These are phyloP conservation scores for Penicillium frequentans DNA, from an alignment of 2,329 filamentous ascomycete genomes.

Conservation along the genomic window DNA sequence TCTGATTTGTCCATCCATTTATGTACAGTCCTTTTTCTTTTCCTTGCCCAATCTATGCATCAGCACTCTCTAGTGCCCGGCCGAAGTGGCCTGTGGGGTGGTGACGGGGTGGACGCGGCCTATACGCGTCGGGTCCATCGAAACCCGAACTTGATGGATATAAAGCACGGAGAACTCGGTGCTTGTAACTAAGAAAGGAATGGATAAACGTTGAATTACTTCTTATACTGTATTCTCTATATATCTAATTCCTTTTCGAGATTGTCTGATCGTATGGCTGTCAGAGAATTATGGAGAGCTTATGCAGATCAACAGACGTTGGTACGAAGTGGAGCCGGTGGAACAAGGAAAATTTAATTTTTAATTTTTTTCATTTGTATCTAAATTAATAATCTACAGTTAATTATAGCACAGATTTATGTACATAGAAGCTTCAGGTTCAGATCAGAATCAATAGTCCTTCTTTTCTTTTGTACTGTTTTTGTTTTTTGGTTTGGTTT, in stretches of 20 bases:
- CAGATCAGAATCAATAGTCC: neutral
- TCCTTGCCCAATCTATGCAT: neutral
- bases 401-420: slow-evolving; percentile 9
- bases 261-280: neutral
- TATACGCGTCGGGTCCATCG: slow-evolving; percentile 6
- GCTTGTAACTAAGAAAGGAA: neutral
- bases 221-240: no score
- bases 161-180: neutral
- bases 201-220: neutral
- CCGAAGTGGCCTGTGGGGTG: neutral
- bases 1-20: neutral
- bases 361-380: neutral
- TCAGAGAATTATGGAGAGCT: neutral
- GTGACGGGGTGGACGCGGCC: slow-evolving; percentile 7
- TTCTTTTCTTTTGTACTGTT: neutral
- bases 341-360: neutral
- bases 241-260: no score
- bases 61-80: neutral
- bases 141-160: neutral
- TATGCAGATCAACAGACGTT: neutral
- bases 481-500: neutral
- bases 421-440: neutral
- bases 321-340: neutral
- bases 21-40: neutral
- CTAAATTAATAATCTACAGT: neutral